Conservation (phyloP, 257 asterid genomes). For the Nicotiana paniculata region DNA sequence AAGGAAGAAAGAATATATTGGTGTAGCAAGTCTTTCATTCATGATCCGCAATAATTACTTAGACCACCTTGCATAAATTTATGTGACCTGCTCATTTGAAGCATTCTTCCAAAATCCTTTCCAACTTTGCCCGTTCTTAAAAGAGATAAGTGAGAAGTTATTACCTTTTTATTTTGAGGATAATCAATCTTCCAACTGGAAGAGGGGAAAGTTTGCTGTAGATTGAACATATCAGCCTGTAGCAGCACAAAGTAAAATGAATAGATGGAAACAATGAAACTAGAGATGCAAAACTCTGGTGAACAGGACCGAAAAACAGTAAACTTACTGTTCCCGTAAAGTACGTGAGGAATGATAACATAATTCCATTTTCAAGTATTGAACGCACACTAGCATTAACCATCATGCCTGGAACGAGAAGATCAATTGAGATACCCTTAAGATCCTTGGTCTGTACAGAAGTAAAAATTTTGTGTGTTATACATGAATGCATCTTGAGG, state of each 20-base stretch:
- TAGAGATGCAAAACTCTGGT: not conserved
- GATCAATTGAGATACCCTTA: slow-evolving; percentile 88
- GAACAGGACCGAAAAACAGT: slow-evolving; percentile 12
- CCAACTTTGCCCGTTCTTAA: not conserved
- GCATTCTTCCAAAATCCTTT: not conserved
- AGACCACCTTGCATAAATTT: not conserved
- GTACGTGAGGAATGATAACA: slow-evolving; percentile 83
- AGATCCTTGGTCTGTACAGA: slow-evolving; percentile 78
- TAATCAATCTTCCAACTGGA: slow-evolving; percentile 80
- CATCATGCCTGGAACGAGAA: slow-evolving; percentile 98
- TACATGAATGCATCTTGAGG: slow-evolving; percentile 11
- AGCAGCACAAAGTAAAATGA: slow-evolving; percentile 14
- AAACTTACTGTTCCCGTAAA: slow-evolving; percentile 93
- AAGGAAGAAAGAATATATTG: not conserved
- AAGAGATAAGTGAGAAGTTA: slow-evolving; percentile 1
- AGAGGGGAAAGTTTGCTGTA: slow-evolving; percentile 57
- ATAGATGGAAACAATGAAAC: slow-evolving; percentile 7
- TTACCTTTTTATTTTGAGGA: slow-evolving; percentile 75
- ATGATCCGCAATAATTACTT: not conserved
- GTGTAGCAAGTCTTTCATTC: not conserved
- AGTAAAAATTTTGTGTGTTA: slow-evolving; percentile 13
- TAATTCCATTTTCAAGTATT: slow-evolving; percentile 79
- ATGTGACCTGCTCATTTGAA: slow-evolving; percentile 1
- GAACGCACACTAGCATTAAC: slow-evolving; percentile 86
- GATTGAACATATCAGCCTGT: slow-evolving; percentile 82